Base-by-base conservation (phyloP, 129 eudicot species). In the Rutidosis leptorrhynchoides region DNA sequence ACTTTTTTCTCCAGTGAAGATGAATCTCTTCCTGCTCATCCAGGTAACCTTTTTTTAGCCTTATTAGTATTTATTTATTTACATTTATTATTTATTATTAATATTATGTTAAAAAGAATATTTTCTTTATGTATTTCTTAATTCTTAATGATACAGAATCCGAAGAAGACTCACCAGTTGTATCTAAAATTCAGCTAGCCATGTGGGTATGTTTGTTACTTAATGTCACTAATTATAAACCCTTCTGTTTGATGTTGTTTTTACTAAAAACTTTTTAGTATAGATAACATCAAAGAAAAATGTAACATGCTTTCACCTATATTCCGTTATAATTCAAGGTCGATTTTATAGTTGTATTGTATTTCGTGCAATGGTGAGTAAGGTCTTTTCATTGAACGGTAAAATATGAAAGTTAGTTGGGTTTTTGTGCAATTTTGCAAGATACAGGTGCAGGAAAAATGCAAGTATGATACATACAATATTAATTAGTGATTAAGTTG, bases 141-240 rank as follows among this genome's bases (percentile, higher is more conserved):
- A 35, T 65, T 30, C 20, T 55, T 29, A 26, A 66, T 77, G 77
- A 68, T 69, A 64, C 71, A 74, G 95, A 86, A 29, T 64, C 74
- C 45, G 97, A 83, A 56, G 90, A 80, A 60, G 81, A 77, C 67
- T 68, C 75, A 22, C 17, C 52, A 16, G 26, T 40, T 30, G 80
- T 75, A 33, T 95, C 87, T 8, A 80, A 79, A 59, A 73, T 94
- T 73, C 97, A 94, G 81, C 88, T 94, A 25, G 99, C 99, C 37
- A 94, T 94, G 99, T 94, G 99, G 99, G 97, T 89, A 83, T 65
- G 94, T 70, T 62, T 62, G n/a, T n/a, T n/a, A n/a, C n/a, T n/a
- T n/a, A n/a, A n/a, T n/a, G n/a, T n/a, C n/a, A 5, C 27, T 14
- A 57, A 15, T 40, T 64, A 7, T 12, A 62, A 35, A 54, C 22